Conservation (phyloP, 2,329 filamentous ascomycete species). For the Venturia nashicola region DNA sequence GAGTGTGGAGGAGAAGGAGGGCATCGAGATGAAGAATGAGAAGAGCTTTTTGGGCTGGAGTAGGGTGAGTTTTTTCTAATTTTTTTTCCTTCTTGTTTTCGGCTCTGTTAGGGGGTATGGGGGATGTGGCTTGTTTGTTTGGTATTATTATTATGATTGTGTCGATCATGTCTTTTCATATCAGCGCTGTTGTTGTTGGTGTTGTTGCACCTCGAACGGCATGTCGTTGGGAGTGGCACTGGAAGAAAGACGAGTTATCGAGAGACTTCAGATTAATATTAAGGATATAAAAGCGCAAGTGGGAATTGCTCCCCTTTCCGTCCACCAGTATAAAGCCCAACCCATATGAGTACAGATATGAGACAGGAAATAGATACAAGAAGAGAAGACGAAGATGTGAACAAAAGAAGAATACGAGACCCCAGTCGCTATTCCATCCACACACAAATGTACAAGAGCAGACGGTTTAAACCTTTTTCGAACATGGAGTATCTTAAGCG, state of each 20-base stretch:
- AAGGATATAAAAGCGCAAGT: background rate
- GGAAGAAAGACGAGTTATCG: too few relatives aligned
- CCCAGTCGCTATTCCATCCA: too few relatives aligned
- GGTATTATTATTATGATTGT: too few relatives aligned
- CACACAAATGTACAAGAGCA: background rate
- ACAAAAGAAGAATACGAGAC: background rate
- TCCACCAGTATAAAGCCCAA: background rate
- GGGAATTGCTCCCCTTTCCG: background rate
- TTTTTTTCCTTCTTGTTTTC: too few relatives aligned
- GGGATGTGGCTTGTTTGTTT: too few relatives aligned
- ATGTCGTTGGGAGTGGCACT: too few relatives aligned
- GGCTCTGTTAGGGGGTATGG: too few relatives aligned
- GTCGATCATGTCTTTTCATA: too few relatives aligned
- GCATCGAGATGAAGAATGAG: slow-evolving; percentile 39
- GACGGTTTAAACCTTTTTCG: background rate
- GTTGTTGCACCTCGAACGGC: too few relatives aligned
- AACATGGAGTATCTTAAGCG: background rate
- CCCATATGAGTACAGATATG: background rate
- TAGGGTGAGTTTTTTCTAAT: slow-evolving; percentile 25
- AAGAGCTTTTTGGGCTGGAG: slow-evolving; percentile 36
- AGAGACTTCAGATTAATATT: background rate
- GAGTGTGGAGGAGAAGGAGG: slow-evolving; percentile 61
- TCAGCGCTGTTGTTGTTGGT: too few relatives aligned
- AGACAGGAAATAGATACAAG: background rate
- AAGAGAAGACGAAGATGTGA: background rate